Base-by-base conservation (phyloP, 1,139 yeast genomes). In the Saccharomyces hybrid region DNA sequence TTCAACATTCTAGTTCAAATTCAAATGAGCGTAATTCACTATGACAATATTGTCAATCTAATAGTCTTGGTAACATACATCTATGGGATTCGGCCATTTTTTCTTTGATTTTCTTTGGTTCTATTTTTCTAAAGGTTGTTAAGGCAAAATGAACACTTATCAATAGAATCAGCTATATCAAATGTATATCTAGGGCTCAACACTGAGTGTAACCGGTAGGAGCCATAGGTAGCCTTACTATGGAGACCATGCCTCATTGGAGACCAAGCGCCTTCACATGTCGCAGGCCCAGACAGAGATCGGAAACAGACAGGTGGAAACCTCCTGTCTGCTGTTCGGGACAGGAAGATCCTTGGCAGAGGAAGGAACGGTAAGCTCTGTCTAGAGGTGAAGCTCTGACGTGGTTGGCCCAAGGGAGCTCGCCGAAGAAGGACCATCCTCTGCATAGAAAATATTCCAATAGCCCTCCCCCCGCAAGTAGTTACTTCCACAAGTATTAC, bases 61-160 rank as follows among this genome's bases (percentile, higher is more conserved):
- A 16, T 50, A 46, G 24, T 26, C 21, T 14, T 14, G 4, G 4
- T 48, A 55, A 84, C 90, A 80, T 85, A 84, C 91, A 83, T 88
- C 97, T 88, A 83, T 89, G 96, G 77, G 96, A 86, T 83, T 88
- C 95, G 83, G 96, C 93, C 96, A 88, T 88, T 80, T 76, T 77
- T 64, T 52, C 66, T 61, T 62, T 63, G 62, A 60, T 60, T 60
- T 62, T 57, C 53, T 58, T 53, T 54, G 56, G 44, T 51, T 50
- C 42, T 46, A 24, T 29, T 50, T 28, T 14, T 50, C 21, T 12
- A 16, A 16, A 38, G 44, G 19, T 38, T 19, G 24, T 38, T 8
- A 8, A 16, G 16, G 24, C 44, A 16, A 38, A 16, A 16, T 24
- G 2, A 38, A 38, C 24, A 16, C 12, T 38, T 38, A 9, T 2